phyloP scores from a whole-genome alignment of 805 yeast genomes.

The Citeromyces nyonsensis region DNA sequence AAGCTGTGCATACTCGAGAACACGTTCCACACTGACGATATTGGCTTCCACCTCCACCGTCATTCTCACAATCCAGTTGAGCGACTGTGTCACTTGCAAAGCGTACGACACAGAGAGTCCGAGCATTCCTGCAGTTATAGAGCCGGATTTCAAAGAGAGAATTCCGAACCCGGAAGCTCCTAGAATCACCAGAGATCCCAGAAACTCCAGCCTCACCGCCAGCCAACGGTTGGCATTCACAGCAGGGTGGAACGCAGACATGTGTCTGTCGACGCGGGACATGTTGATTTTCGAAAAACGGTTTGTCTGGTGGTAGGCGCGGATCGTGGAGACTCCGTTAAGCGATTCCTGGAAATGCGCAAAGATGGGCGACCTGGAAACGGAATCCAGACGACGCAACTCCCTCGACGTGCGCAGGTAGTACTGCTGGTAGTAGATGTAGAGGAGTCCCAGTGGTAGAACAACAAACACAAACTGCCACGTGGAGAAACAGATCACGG shows the following conservation, averaged over 20 bases:
- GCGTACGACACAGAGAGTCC: conserved; percentile 57
- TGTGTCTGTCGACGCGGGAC: conserved; percentile 30
- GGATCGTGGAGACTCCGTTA: conserved; percentile 61
- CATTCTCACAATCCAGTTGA: conserved; percentile 41
- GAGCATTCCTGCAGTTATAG: conserved; percentile 40
- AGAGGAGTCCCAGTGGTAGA: conserved; percentile 31
- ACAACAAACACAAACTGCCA: conserved; percentile 38
- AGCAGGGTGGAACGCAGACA: conserved; percentile 29
- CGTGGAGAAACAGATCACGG: conserved; percentile 34
- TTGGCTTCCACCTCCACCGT: conserved; percentile 51
- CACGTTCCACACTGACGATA: conserved; percentile 79
- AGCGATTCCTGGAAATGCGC: conserved; percentile 76
- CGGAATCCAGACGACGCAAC: conserved; percentile 55
- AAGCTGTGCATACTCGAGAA: conserved; percentile 72
- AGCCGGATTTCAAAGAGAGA: conserved; percentile 20
- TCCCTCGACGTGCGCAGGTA: conserved; percentile 65
- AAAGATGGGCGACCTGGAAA: conserved; percentile 62
- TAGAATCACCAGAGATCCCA: conserved; percentile 41
- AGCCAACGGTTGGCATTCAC: conserved; percentile 54
- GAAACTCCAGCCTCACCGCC: conserved; percentile 40
- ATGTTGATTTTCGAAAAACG: conserved; percentile 46
- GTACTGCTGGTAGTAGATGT: conserved; percentile 54
- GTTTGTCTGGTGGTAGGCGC: conserved; percentile 55
- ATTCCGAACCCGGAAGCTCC: conserved; percentile 31
- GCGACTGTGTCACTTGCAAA: conserved; percentile 33